Base-by-base conservation (phyloP, 306 rosid species). In the Trifolium repens region DNA sequence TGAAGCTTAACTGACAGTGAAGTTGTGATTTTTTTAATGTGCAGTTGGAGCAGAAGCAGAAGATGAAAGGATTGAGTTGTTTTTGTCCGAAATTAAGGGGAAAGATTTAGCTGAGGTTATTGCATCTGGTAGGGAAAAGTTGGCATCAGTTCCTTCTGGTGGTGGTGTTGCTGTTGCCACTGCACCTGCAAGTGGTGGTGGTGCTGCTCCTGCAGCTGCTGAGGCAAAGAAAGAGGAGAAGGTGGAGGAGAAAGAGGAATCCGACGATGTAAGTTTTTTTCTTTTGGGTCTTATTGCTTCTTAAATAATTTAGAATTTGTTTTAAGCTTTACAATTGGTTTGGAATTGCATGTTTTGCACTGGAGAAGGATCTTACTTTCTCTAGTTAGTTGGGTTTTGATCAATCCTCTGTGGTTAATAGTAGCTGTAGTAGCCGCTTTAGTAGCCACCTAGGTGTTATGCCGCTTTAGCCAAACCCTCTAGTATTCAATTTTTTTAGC, bases 211-310 rank as follows among this genome's bases (percentile, higher is more conserved):
- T 2, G 87, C 94, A 11, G 89, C 88, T 7, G 84, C 88, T 11
- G 93, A 84, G 82, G 34, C 91, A 37, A 89, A 91, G 93, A 88
- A 91, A 61, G 98, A 93, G 72, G 96, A 88, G 42, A 89, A 93
- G 79, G 90, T 78, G 0, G 94, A 86, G 80, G 91, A 89, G 92
- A 86, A 90, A 35, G 96, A 90, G 76, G 96, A 91, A 76, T 88
- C 94, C 0, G 94, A 89, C 47, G 96, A 93, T 57, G 96, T 91
- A 85, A 86, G 91, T 77, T 30, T 47, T 40, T 32, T 13, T 3
- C 19, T 17, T 17, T 17, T 17, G 0, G 5, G 5, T 19, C 19
- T 7, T 8, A 4, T 16, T 40, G 6, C 22, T 22, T 67, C 40
- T 14, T 50, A 3, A 7, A 7, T 12, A 17, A 4, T 62, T 32